A percentile compares a stretch with the other conserved stretches of the same genome.
These are phyloP conservation scores for Trichoderma koningii DNA, from an alignment of 2,329 filamentous ascomycete genomes.

Conservation along the genomic window DNA sequence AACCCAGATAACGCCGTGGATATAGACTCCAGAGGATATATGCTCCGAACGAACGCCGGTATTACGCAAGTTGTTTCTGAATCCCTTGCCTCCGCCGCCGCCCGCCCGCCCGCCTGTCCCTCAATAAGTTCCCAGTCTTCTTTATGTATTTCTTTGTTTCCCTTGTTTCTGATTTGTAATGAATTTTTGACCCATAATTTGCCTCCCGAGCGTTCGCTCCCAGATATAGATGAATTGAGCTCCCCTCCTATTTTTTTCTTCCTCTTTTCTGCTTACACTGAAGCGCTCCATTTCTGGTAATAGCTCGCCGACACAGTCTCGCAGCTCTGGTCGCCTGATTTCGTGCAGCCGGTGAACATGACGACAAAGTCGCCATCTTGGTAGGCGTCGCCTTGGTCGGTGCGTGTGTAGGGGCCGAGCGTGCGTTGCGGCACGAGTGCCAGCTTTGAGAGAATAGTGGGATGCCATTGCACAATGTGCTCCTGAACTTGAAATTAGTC, in stretches of 20 bases:
- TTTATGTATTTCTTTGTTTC: conserved; percentile 1
- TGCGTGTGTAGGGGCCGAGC: conserved; percentile 74
- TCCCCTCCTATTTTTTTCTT: not conserved
- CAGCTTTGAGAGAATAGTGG: conserved; percentile 87
- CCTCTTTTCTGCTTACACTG: conserved; percentile 37
- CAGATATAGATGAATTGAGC: not conserved
- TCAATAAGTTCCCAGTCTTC: conserved; percentile 20
- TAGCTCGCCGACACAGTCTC: conserved; percentile 66
- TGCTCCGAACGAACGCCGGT: conserved; percentile 28
- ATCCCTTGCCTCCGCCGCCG: conserved; percentile 16
- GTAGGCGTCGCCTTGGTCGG: conserved; percentile 64
- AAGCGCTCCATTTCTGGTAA: conserved; percentile 49
- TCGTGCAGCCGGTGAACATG: conserved; percentile 73
- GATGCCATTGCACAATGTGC: conserved; percentile 94
- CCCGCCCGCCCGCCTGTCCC: not conserved
- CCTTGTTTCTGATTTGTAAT: not conserved
- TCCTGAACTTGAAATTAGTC: conserved; percentile 56
- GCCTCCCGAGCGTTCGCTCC: not conserved
- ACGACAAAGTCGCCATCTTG: conserved; percentile 83
- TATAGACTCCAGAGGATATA: conserved; percentile 28
- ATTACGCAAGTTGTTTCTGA: conserved; percentile 24
- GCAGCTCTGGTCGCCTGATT: conserved; percentile 61
- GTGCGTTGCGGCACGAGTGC: conserved; percentile 84
- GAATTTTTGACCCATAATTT: not conserved
- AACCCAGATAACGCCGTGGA: conserved; percentile 29